Conservation (phyloP, 2,329 filamentous ascomycete genomes). For the Colletotrichum nymphaeae region DNA sequence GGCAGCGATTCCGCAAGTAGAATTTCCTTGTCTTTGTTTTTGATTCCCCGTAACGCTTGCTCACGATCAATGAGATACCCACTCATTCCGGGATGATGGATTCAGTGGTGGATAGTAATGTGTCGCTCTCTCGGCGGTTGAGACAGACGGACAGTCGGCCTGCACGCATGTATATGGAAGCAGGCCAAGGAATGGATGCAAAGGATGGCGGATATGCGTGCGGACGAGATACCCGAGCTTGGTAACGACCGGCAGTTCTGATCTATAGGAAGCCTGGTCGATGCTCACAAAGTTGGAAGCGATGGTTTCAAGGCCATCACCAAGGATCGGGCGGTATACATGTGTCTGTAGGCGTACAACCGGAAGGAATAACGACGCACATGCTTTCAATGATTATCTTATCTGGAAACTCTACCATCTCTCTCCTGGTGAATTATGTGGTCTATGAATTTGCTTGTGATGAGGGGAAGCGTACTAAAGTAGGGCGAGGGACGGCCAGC, state of each 20-base stretch:
- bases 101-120: conserved; percentile 22
- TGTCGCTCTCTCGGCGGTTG: conserved; percentile 12
- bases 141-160: not conserved
- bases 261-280: not conserved
- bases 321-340: conserved; percentile 9
- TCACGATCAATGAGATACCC: conserved; percentile 35
- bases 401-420: not conserved
- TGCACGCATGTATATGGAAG: not conserved
- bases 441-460: not conserved
- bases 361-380: conserved; percentile 24
- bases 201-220: not conserved
- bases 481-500: not conserved
- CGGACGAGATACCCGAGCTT: conserved; percentile 7
- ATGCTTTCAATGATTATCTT: conserved; percentile 12
- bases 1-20: conserved; percentile 20
- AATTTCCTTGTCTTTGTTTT: conserved; percentile 7
- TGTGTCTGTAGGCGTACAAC: conserved; percentile 22
- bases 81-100: conserved; percentile 20
- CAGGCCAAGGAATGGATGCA: not conserved
- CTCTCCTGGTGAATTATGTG: not conserved
- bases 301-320: not conserved
- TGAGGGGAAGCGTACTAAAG: not conserved
- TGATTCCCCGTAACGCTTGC: conserved; percentile 27
- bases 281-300: conserved; percentile 5
- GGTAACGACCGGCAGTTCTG: not conserved